A percentile compares a stretch with the other conserved stretches of the same genome.
phyloP scores from a whole-genome alignment of 1,284 basidiomycete species.

The Ganoderma lingzhi region DNA sequence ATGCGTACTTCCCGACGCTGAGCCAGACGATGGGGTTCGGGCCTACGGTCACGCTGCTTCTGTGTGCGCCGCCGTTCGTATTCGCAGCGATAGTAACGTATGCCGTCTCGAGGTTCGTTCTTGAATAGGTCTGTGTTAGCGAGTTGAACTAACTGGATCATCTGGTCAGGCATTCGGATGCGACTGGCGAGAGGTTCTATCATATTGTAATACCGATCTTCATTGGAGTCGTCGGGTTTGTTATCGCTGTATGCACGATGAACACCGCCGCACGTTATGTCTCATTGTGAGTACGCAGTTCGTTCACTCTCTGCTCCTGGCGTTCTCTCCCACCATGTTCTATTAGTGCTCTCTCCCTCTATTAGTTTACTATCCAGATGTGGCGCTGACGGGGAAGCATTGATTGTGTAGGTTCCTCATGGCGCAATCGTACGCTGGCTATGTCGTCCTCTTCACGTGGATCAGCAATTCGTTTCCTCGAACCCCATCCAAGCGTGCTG shows the following conservation, averaged over 20 bases:
- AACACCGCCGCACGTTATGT: constrained; percentile 73
- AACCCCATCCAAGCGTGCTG: constrained; percentile 77
- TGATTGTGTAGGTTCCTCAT: constrained; percentile 67
- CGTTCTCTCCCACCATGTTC: constrained; percentile 31
- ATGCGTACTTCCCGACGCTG: constrained; percentile 78
- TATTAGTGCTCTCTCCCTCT: constrained; percentile 36
- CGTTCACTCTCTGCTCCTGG: constrained; percentile 17
- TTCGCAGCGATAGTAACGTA: constrained; percentile 68
- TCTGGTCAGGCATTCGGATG: constrained; percentile 72
- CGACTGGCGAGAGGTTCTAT: constrained; percentile 67
- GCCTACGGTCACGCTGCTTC: constrained; percentile 67
- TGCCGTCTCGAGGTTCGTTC: constrained; percentile 53
- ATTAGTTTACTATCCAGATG: not conserved
- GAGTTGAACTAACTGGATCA: too few species aligned
- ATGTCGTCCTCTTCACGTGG: constrained; percentile 77
- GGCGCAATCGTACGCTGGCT: constrained; percentile 77
- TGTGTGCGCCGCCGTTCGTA: constrained; percentile 82
- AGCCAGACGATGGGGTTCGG: constrained; percentile 74
- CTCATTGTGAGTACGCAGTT: constrained; percentile 60
- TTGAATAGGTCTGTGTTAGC: not conserved
- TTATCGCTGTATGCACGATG: constrained; percentile 77
- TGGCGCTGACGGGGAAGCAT: not conserved
- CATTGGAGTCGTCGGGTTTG: constrained; percentile 77
- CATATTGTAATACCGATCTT: constrained; percentile 63
- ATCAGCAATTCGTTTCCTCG: constrained; percentile 72